Base-by-base conservation (phyloP, 2,329 filamentous ascomycete genomes). In the Hymenoscyphus infarciens region DNA sequence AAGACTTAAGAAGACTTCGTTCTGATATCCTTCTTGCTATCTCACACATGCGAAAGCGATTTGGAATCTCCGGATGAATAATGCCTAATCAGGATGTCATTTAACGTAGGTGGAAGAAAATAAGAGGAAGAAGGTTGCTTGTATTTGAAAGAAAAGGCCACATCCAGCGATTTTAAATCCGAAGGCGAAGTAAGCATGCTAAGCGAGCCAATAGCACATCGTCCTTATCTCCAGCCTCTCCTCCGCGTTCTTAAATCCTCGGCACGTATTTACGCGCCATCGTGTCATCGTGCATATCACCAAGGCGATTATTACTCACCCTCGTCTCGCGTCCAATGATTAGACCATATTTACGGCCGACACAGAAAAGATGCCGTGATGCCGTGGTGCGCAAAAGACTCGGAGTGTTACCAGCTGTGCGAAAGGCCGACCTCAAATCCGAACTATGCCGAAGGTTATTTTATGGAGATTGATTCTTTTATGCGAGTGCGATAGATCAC, bases 121-220 rank as follows among this genome's bases (percentile, higher is more conserved):
- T 1, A 52, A 52, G 19, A 52, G 19, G 19, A 10, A 25, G 25
- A 42, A 38, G 35, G 59, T 27, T 25, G 22, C 31, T 27, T 16
- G 16, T 61, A 25, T 61, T 49, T 38, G 49, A 49, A 42, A 52
- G 45, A 52, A 52, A 52, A 22, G 13, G 13, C 35, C 35, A 38
- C 35, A 38, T 13, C 11, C 3, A 5, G 35, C 11, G 16, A 38
- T 38, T 38, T 38, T 38, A 38, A 38, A 38, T 1, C 35, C 35
- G 35, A 38, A 38, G 16, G 35, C 13, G 35, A 38, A 38, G 35
- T 15, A 38, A 38, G 11, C 35, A 38, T 35, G 2, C 13, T 49
- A 49, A 49, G 42, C 42, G 42, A 49, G 5, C 42, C 45, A 52
- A 52, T 22, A 13, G 22, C 19, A 22, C 19, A 22, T 13, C 45